Evolutionary conservation across 179 eudicot species (phyloP).

Genomic region (Patellifolia procumbens): DNA sequence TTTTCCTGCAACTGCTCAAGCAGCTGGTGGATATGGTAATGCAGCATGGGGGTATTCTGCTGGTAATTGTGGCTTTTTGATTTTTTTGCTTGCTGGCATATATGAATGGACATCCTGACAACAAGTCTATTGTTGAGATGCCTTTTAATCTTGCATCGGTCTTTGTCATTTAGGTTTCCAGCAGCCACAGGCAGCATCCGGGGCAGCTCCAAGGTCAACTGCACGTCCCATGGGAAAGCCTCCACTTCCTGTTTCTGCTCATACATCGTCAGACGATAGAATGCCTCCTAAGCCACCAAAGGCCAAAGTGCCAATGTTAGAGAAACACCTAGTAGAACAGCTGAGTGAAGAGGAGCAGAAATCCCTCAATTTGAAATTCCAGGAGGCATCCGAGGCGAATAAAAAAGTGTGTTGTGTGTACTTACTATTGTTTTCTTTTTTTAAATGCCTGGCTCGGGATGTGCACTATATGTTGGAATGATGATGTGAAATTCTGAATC

Average conservation of each 20-base stretch:
- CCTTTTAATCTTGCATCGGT: slow-evolving; percentile 3
- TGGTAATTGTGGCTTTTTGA: slow-evolving; percentile 45
- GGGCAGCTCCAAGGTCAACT: slow-evolving; percentile 50
- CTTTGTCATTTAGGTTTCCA: slow-evolving; percentile 52
- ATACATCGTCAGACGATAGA: slow-evolving; percentile 50
- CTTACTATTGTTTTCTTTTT: not conserved
- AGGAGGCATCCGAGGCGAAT: slow-evolving; percentile 90
- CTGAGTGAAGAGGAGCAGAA: slow-evolving; percentile 91
- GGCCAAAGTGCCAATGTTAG: slow-evolving; percentile 82
- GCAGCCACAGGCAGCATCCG: slow-evolving; percentile 53
- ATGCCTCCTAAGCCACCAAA: slow-evolving; percentile 65
- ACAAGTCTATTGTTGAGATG: not conserved
- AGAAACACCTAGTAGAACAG: slow-evolving; percentile 86
- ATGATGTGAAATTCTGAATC: not conserved
- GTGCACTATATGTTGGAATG: not conserved
- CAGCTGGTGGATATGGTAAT: slow-evolving; percentile 51
- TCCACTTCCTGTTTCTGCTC: slow-evolving; percentile 62
- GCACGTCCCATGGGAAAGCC: slow-evolving; percentile 69
- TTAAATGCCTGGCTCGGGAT: not conserved
- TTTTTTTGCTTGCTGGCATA: not conserved
- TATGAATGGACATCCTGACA: not conserved
- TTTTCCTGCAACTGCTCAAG: slow-evolving; percentile 56
- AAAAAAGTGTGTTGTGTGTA: slow-evolving; percentile 50
- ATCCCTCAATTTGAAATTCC: slow-evolving; percentile 71
- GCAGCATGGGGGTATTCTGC: slow-evolving; percentile 64